Percentiles rank a stretch among this genome's conserved stretches.
Conservation (phyloP, 768 basidiomycete genomes). For the Amanita pseudoporphyria region DNA sequence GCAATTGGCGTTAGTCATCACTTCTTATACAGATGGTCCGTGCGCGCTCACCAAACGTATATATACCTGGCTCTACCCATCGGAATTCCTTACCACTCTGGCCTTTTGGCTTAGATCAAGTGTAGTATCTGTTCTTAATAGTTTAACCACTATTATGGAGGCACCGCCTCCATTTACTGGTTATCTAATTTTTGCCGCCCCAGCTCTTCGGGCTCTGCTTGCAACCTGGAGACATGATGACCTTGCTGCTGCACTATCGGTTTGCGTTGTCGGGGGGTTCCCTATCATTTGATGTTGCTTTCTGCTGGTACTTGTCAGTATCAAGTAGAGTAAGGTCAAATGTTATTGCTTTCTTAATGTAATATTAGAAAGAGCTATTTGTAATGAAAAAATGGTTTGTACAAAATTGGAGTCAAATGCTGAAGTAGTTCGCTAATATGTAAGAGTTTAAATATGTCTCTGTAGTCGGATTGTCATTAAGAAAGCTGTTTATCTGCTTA, state of each 20-base stretch:
- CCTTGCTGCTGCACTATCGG: constrained; percentile 14
- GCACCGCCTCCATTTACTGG: constrained; percentile 42
- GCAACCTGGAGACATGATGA: constrained; percentile 31
- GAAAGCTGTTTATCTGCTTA: too few species aligned
- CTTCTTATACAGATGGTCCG: background rate
- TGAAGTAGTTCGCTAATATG: too few species aligned
- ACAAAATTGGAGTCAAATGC: too few species aligned
- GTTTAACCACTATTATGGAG: constrained; percentile 52
- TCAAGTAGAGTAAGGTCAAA: background rate
- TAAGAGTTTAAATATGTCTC: too few species aligned
- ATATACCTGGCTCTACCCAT: background rate
- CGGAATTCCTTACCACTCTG: constrained; percentile 57
- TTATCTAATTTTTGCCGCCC: constrained; percentile 49
- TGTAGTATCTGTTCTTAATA: constrained; percentile 81
- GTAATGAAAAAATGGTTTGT: too few species aligned
- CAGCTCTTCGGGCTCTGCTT: constrained; percentile 29
- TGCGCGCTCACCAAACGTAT: background rate
- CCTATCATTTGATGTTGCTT: background rate
- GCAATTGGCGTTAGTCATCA: too few species aligned
- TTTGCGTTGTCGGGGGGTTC: background rate
- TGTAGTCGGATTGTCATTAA: too few species aligned
- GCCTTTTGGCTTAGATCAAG: constrained; percentile 83
- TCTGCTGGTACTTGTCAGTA: background rate
- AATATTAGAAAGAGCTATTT: too few species aligned
- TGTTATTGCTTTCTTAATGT: background rate